Conservation (phyloP, 768 basidiomycete species). For the Amanita brunnescens region DNA sequence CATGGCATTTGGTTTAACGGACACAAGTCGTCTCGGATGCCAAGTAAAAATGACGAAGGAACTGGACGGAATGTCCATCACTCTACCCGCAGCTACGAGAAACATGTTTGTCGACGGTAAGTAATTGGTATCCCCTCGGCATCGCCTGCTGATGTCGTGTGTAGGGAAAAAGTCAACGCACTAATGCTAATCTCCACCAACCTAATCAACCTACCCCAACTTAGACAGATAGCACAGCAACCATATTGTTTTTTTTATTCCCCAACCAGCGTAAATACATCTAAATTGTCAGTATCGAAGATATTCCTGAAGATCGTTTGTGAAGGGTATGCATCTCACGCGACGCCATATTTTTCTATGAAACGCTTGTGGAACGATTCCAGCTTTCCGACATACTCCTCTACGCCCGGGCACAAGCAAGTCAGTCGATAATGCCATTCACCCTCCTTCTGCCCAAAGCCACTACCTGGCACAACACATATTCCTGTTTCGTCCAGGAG, state of each 20-base stretch:
- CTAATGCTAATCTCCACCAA: too few species aligned
- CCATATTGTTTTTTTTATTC: neutral
- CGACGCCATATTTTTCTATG: slow-evolving; percentile 23
- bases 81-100: slow-evolving; percentile 81
- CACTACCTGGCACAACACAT: slow-evolving; percentile 88
- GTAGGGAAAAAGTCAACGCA: slow-evolving; percentile 8
- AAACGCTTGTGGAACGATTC: slow-evolving; percentile 39
- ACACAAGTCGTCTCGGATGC: slow-evolving; percentile 80
- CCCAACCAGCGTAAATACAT: neutral
- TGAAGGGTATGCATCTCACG: neutral
- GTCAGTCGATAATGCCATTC: slow-evolving; percentile 91
- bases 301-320: neutral
- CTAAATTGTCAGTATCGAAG: too few species aligned
- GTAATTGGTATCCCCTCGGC: slow-evolving; percentile 9
- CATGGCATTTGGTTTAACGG: slow-evolving; percentile 94
- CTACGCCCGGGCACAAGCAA: slow-evolving; percentile 89
- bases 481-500: slow-evolving; percentile 87
- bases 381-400: slow-evolving; percentile 82
- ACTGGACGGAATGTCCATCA: slow-evolving; percentile 79
- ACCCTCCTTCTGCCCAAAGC: slow-evolving; percentile 89
- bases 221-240: neutral
- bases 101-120: slow-evolving; percentile 97
- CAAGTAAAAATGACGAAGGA: slow-evolving; percentile 72
- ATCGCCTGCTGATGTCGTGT: neutral
- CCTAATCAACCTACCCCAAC: too few species aligned